Conservation (phyloP, 164 flowering plant genomes). For the Nymphaea colorata region DNA sequence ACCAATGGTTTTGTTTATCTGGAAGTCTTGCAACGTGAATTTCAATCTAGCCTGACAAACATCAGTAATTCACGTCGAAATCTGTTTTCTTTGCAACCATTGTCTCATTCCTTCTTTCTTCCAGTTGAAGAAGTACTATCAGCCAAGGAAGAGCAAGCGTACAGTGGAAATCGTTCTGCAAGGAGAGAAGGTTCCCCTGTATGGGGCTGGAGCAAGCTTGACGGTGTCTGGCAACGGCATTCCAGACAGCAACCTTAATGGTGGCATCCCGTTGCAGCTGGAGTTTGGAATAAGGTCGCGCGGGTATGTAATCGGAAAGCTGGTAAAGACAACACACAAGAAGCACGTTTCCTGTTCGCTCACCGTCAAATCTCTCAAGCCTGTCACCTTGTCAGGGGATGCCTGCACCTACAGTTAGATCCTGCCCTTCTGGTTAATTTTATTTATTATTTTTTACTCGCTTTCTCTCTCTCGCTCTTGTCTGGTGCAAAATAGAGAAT, state of each 20-base stretch:
- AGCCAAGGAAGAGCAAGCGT: constrained; percentile 72
- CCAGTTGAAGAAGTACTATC: constrained; percentile 87
- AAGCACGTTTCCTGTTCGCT: constrained; percentile 37
- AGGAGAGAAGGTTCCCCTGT: constrained; percentile 71
- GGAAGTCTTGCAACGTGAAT: neutral
- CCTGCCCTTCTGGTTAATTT: neutral
- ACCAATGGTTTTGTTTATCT: neutral
- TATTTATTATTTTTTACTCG: no score
- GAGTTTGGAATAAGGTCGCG: constrained; percentile 48
- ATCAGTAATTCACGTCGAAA: neutral
- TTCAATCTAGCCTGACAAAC: neutral
- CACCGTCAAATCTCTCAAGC: constrained; percentile 40
- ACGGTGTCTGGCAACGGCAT: constrained; percentile 17
- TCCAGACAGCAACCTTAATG: neutral
- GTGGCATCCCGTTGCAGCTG: constrained; percentile 46
- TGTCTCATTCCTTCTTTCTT: neutral
- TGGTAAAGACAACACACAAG: constrained; percentile 52
- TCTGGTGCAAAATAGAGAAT: neutral
- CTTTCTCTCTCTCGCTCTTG: no score
- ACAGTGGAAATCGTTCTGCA: constrained; percentile 35
- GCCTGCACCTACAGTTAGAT: constrained; percentile 41
- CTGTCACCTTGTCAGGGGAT: constrained; percentile 44
- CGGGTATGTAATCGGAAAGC: constrained; percentile 81
- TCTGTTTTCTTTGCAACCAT: neutral
- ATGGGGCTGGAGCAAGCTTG: constrained; percentile 79